phyloP scores from a whole-genome alignment of 352 stramenopile genomes.

The Globisporangium polare region DNA sequence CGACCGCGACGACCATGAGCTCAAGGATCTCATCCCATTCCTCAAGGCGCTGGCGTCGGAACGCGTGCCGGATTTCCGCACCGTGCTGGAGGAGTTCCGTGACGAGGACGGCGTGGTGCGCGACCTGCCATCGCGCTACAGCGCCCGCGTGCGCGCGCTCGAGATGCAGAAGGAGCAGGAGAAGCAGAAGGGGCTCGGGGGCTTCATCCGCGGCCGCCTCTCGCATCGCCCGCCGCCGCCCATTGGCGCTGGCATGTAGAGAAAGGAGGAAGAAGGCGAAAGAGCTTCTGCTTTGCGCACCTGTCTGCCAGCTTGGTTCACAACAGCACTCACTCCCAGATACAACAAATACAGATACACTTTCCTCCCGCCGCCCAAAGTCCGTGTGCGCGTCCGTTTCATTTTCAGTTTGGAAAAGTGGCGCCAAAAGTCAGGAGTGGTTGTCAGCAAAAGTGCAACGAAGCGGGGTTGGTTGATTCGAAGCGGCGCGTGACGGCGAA shows the following conservation, averaged over 20 bases:
- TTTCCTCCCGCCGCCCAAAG: no score
- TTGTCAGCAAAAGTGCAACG: neutral
- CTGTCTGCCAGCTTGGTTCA: neutral
- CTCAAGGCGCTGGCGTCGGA: conserved; percentile 78
- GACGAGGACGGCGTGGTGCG: conserved; percentile 78
- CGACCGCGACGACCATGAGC: conserved; percentile 73
- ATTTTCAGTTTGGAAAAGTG: conserved; percentile 1
- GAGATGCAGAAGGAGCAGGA: conserved; percentile 81
- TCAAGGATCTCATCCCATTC: conserved; percentile 84
- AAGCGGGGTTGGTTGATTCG: neutral
- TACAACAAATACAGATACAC: conserved; percentile 5
- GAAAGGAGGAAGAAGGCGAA: neutral
- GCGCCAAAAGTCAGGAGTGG: neutral
- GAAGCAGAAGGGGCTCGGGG: conserved; percentile 79
- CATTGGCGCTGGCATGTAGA: conserved; percentile 15
- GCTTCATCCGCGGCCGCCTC: conserved; percentile 75
- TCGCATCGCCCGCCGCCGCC: conserved; percentile 43
- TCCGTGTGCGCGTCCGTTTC: neutral
- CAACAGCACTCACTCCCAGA: neutral
- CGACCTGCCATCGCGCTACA: conserved; percentile 74
- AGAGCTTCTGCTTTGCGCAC: neutral
- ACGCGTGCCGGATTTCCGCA: conserved; percentile 70
- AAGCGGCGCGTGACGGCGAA: conserved; percentile 2
- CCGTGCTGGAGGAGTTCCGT: conserved; percentile 73
- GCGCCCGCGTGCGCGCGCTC: conserved; percentile 66